Evolutionary conservation across 2,329 filamentous ascomycete species (phyloP).

Genomic region (Cladosporium sp.): DNA sequence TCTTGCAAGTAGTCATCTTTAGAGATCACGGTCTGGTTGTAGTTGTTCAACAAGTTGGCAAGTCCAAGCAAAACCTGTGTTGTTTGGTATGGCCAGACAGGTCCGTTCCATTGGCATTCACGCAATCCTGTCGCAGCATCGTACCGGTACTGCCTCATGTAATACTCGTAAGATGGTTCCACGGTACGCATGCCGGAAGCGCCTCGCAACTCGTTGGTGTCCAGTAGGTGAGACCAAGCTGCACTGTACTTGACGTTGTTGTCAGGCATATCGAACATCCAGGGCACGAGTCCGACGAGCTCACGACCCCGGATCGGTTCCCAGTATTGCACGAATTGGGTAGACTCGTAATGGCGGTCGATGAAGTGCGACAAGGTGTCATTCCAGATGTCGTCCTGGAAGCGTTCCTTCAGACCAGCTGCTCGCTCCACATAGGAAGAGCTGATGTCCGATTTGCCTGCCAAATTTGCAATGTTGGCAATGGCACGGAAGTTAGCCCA

Average conservation of each 20-base stretch:
- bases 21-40: slow-evolving; percentile 29
- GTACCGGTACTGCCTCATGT: slow-evolving; percentile 43
- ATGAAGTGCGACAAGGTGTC: slow-evolving; percentile 42
- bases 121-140: slow-evolving; percentile 27
- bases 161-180: slow-evolving; percentile 44
- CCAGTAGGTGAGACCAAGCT: slow-evolving; percentile 36
- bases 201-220: slow-evolving; percentile 33
- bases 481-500: slow-evolving; percentile 43
- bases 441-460: slow-evolving; percentile 21
- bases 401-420: slow-evolving; percentile 32
- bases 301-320: slow-evolving; percentile 41
- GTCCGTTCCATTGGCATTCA: slow-evolving; percentile 46
- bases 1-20: slow-evolving; percentile 35
- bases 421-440: slow-evolving; percentile 26
- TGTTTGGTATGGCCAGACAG: slow-evolving; percentile 43
- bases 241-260: slow-evolving; percentile 35
- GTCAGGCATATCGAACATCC: slow-evolving; percentile 41
- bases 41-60: slow-evolving; percentile 42
- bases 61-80: slow-evolving; percentile 40
- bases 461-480: slow-evolving; percentile 35
- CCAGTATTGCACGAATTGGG: slow-evolving; percentile 37
- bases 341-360: slow-evolving; percentile 39
- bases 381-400: slow-evolving; percentile 43
- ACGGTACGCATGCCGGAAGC: slow-evolving; percentile 38
- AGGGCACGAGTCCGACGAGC: slow-evolving; percentile 42